A percentile compares a stretch with the other conserved stretches of the same genome.
These are phyloP conservation scores for Coniella lustricola DNA, from an alignment of 2,329 filamentous ascomycete genomes.

Conservation along the genomic window DNA sequence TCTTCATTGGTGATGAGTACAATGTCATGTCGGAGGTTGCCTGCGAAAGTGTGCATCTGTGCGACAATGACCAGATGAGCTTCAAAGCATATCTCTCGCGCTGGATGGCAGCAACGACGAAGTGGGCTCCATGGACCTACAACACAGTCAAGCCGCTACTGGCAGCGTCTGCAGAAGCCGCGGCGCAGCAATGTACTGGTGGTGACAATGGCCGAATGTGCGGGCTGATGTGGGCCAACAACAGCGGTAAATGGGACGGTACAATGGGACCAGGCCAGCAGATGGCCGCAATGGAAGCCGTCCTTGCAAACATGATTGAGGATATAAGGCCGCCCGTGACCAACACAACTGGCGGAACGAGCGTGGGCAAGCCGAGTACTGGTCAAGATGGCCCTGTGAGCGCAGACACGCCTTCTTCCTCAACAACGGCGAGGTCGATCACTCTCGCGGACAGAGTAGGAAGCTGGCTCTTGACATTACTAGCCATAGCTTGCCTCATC, in stretches of 20 bases:
- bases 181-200: conserved; percentile 50
- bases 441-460: conserved; percentile 60
- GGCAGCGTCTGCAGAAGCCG: conserved; percentile 48
- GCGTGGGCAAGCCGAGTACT: conserved; percentile 32
- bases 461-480: conserved; percentile 54
- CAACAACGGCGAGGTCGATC: conserved; percentile 31
- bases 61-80: conserved; percentile 53
- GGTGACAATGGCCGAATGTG: conserved; percentile 52
- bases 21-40: conserved; percentile 59
- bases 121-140: conserved; percentile 56
- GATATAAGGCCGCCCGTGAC: conserved; percentile 37
- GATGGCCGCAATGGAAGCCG: conserved; percentile 61
- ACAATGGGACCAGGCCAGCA: conserved; percentile 60
- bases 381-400: conserved; percentile 40
- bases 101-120: conserved; percentile 55
- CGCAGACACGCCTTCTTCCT: conserved; percentile 20
- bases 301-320: conserved; percentile 53
- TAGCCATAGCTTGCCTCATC: conserved; percentile 9
- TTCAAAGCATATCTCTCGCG: conserved; percentile 58
- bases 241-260: conserved; percentile 46
- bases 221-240: conserved; percentile 51
- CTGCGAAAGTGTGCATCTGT: conserved; percentile 55
- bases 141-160: conserved; percentile 46
- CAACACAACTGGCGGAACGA: conserved; percentile 50
- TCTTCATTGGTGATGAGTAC: conserved; percentile 33